Conservation (phyloP, 306 rosid genomes). For the Prunus davidiana region DNA sequence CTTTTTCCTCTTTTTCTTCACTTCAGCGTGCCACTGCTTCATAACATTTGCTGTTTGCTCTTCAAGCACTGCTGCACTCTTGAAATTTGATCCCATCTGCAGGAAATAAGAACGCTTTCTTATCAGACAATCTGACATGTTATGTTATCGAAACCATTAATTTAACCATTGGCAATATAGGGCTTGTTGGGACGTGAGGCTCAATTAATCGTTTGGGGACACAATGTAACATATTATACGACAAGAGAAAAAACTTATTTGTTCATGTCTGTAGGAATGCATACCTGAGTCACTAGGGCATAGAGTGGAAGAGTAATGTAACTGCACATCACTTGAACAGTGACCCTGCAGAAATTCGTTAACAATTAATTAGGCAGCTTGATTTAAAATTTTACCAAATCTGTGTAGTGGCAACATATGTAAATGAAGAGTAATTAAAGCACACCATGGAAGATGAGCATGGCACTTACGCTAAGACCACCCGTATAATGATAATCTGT, state of each 20-base stretch:
- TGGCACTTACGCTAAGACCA: slow-evolving; percentile 48
- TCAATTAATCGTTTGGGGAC: background rate
- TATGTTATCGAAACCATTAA: background rate
- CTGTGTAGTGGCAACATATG: background rate
- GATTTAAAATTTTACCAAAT: background rate
- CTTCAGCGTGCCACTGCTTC: slow-evolving; percentile 47
- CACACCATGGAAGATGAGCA: background rate
- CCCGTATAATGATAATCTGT: slow-evolving; percentile 30
- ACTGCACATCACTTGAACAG: slow-evolving; percentile 61
- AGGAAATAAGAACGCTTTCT: background rate
- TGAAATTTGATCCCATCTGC: slow-evolving; percentile 62
- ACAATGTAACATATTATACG: background rate
- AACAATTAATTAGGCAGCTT: background rate
- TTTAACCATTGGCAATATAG: background rate
- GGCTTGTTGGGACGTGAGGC: background rate
- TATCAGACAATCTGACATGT: background rate
- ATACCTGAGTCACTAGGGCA: slow-evolving; percentile 67
- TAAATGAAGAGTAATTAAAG: background rate
- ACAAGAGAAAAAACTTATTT: background rate
- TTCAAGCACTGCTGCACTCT: slow-evolving; percentile 39
- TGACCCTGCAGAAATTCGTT: slow-evolving; percentile 33
- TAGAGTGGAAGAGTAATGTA: slow-evolving; percentile 63
- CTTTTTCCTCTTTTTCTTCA: slow-evolving; percentile 41
- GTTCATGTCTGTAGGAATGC: background rate
- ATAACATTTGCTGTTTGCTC: slow-evolving; percentile 38